A percentile compares a stretch with the other conserved stretches of the same genome.
These are phyloP conservation scores for Lactifluus volemus DNA, from an alignment of 768 basidiomycete species.

Conservation along the genomic window DNA sequence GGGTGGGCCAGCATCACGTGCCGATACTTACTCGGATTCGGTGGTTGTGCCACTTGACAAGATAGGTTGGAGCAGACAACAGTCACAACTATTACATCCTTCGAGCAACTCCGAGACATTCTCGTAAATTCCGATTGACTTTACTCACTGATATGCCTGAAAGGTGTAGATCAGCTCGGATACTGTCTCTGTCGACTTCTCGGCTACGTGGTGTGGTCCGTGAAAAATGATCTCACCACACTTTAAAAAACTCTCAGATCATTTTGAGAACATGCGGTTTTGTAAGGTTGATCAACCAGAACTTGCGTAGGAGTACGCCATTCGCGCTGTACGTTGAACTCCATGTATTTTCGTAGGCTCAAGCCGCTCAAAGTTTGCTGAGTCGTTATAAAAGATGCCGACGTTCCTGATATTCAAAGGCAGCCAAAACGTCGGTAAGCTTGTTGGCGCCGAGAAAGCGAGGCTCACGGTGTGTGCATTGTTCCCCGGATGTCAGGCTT, in stretches of 20 bases:
- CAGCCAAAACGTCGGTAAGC: constrained; percentile 28
- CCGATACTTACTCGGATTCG: too few relatives aligned
- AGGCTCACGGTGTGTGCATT: constrained; percentile 31
- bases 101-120: constrained; percentile 11
- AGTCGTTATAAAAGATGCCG: constrained; percentile 30
- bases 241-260: constrained; percentile 46
- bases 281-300: constrained; percentile 55
- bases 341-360: background rate
- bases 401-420: constrained; percentile 33
- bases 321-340: constrained; percentile 47
- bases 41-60: too few relatives aligned
- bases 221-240: constrained; percentile 43
- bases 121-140: constrained; percentile 24
- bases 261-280: constrained; percentile 39
- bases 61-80: background rate
- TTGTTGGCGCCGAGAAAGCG: constrained; percentile 42
- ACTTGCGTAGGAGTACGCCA: constrained; percentile 48
- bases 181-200: constrained; percentile 57
- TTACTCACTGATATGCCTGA: constrained; percentile 15
- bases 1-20: too few relatives aligned
- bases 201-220: constrained; percentile 69
- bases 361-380: background rate
- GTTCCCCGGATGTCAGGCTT: background rate
- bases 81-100: background rate
- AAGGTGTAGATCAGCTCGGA: constrained; percentile 35